Evolutionary conservation across 2,329 filamentous ascomycete genomes (phyloP).

Genomic region (Exophiala sp.): DNA sequence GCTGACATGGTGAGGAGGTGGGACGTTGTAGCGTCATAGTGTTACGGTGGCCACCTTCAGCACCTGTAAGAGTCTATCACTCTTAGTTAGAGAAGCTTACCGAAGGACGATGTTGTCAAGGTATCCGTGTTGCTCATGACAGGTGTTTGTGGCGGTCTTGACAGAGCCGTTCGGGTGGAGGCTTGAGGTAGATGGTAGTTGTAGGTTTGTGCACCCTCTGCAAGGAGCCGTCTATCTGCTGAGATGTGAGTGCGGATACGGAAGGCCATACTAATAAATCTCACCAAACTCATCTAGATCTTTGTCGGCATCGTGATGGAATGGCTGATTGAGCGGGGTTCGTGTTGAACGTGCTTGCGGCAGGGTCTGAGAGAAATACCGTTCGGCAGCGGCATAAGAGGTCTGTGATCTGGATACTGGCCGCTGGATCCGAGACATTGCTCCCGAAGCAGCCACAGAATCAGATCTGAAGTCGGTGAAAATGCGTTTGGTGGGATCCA

Average conservation of each 20-base stretch:
- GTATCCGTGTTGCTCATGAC: neutral
- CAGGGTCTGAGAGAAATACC: constrained; percentile 29
- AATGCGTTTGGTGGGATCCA: constrained; percentile 12
- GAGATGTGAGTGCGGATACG: neutral
- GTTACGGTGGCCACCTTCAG: constrained; percentile 7
- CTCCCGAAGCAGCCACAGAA: neutral
- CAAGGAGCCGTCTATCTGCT: constrained; percentile 22
- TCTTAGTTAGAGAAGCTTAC: no score
- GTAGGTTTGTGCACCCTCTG: constrained; percentile 1
- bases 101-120: no score
- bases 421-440: no score
- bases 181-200: neutral
- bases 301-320: constrained; percentile 4
- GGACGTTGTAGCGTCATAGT: constrained; percentile 6
- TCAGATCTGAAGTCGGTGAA: neutral
- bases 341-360: constrained; percentile 2
- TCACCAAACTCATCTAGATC: constrained; percentile 26
- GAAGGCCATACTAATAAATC: neutral
- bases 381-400: neutral
- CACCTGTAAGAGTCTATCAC: constrained; percentile 2
- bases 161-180: constrained; percentile 3
- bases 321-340: neutral
- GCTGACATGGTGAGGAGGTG: constrained; percentile 17
- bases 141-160: neutral
- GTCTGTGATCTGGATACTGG: neutral